Percentiles rank a stretch among this genome's conserved stretches.
Conservation (phyloP, 2,329 filamentous ascomycete species). For the Penicillium sp. region DNA sequence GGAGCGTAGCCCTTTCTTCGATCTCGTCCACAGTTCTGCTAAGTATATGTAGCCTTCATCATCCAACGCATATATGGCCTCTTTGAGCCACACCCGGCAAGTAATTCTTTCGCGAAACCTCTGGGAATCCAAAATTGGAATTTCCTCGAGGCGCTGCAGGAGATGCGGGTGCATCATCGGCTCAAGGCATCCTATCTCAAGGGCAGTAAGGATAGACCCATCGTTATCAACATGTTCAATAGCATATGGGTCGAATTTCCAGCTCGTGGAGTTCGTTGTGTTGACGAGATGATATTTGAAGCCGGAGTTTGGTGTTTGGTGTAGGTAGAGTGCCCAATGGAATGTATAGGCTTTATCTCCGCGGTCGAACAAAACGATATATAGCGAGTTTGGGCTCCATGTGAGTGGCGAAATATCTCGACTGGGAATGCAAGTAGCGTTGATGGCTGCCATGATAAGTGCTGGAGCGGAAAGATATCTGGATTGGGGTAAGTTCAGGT, state of each 20-base stretch:
- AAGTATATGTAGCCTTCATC: constrained; percentile 2
- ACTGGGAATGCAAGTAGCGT: too few species aligned
- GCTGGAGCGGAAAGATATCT: too few species aligned
- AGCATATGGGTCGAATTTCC: neutral
- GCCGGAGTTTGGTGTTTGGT: neutral
- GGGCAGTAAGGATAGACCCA: neutral
- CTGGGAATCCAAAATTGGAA: neutral
- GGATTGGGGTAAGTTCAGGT: too few species aligned
- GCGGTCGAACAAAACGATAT: neutral
- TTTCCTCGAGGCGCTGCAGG: neutral
- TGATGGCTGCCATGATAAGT: too few species aligned
- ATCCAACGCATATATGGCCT: neutral
- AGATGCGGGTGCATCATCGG: neutral
- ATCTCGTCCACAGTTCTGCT: neutral
- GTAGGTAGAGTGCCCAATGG: neutral
- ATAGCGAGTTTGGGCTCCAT: neutral
- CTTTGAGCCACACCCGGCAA: constrained; percentile 1
- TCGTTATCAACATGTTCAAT: neutral
- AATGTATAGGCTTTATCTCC: neutral
- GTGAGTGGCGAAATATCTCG: too few species aligned
- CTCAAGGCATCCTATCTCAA: neutral
- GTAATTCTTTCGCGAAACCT: neutral
- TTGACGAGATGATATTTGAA: neutral
- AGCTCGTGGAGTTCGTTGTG: neutral
- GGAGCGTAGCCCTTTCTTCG: neutral